A percentile compares a stretch with the other conserved stretches of the same genome.
phyloP scores from a whole-genome alignment of 345 rosid species.

The Euphorbia lathyris region DNA sequence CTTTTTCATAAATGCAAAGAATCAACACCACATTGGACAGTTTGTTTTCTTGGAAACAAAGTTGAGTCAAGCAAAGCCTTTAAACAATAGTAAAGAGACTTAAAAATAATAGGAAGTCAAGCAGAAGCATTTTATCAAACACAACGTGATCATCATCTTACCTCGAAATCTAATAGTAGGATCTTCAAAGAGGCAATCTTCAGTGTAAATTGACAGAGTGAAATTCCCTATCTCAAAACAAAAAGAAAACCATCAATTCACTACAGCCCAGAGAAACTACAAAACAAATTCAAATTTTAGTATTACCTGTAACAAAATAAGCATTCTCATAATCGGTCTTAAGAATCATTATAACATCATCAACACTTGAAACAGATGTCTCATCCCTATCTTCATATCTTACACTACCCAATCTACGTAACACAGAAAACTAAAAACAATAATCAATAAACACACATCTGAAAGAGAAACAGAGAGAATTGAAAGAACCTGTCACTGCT shows the following conservation, averaged over 20 bases:
- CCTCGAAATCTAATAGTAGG: constrained; percentile 87
- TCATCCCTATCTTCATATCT: constrained; percentile 29
- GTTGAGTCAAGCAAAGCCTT: neutral
- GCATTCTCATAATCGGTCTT: constrained; percentile 68
- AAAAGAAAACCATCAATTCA: neutral
- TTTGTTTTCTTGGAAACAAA: neutral
- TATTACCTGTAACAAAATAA: constrained; percentile 78
- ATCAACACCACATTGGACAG: neutral
- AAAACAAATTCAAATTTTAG: neutral
- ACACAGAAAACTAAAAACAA: neutral
- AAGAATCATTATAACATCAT: constrained; percentile 53
- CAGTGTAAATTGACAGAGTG: constrained; percentile 53
- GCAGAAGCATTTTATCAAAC: neutral
- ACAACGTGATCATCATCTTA: constrained; percentile 15
- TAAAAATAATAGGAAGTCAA: too few relatives aligned
- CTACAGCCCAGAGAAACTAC: neutral
- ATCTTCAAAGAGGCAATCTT: constrained; percentile 84
- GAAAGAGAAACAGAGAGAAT: neutral
- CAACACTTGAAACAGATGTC: constrained; percentile 37
- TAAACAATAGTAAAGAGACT: neutral
- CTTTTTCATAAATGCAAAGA: neutral
- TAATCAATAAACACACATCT: neutral
- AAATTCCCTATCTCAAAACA: constrained; percentile 51
- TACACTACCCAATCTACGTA: constrained; percentile 23
- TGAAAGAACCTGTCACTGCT: constrained; percentile 29